phyloP scores from a whole-genome alignment of 2,329 filamentous ascomycete species.

The Monilinia vaccinii-corymbosi region DNA sequence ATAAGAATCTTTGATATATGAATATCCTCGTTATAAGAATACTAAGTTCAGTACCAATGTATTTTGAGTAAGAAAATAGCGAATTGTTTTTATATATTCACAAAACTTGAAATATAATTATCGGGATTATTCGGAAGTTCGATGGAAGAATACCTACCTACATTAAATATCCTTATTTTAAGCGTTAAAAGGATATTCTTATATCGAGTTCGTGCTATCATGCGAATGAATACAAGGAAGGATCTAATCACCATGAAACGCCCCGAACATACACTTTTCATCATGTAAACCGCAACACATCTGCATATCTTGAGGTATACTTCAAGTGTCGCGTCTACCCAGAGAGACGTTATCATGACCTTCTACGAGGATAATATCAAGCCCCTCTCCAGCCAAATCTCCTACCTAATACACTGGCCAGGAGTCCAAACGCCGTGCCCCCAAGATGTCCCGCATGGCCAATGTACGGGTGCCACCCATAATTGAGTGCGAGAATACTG shows the following conservation, averaged over 20 bases:
- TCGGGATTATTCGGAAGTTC: too few relatives aligned
- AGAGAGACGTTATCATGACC: background rate
- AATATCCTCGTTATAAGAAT: too few relatives aligned
- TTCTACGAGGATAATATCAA: background rate
- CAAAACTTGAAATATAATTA: too few relatives aligned
- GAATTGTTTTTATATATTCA: too few relatives aligned
- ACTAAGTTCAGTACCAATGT: too few relatives aligned
- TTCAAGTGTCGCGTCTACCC: background rate
- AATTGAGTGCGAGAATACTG: background rate
- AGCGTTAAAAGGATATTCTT: too few relatives aligned
- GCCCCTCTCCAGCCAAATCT: background rate
- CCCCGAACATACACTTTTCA: background rate
- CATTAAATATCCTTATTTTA: too few relatives aligned
- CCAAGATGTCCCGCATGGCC: slow-evolving; percentile 7
- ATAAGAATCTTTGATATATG: too few relatives aligned
- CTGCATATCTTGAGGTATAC: background rate
- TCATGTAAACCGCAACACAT: background rate
- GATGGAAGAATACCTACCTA: too few relatives aligned
- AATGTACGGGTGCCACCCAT: background rate
- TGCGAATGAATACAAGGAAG: too few relatives aligned
- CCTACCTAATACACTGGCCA: background rate
- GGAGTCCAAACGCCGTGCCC: slow-evolving; percentile 1
- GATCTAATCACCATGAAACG: background rate
- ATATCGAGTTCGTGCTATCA: too few relatives aligned
- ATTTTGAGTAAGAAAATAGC: too few relatives aligned